Percentiles rank a stretch among this genome's conserved stretches.
Evolutionary conservation across 106 monocot genomes (phyloP).

Genomic region (Dendrobium officinale): DNA sequence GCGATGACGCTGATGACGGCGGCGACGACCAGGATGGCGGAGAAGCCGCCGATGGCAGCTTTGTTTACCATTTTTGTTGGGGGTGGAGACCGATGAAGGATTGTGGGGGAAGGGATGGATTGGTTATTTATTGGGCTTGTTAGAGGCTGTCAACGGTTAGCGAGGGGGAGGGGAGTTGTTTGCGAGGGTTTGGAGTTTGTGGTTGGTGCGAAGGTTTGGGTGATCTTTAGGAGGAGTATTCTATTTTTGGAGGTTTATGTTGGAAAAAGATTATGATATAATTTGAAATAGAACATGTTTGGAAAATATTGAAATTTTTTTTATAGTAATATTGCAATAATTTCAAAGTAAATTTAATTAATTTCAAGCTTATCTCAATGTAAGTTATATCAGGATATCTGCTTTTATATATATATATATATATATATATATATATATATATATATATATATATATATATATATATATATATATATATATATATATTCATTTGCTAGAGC

Average conservation of each 20-base stretch:
- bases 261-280: neutral
- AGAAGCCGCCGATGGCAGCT: conserved; percentile 20
- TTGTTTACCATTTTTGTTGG: conserved; percentile 33
- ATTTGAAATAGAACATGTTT: too few species aligned
- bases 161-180: neutral
- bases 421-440: too few species aligned
- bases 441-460: too few species aligned
- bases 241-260: neutral
- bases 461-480: too few species aligned
- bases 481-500: too few species aligned
- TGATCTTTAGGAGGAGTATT: neutral
- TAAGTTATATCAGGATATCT: too few species aligned
- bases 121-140: neutral
- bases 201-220: neutral
- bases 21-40: conserved; percentile 17
- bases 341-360: too few species aligned
- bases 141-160: neutral
- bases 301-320: too few species aligned
- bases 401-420: too few species aligned
- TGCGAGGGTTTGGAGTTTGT: neutral
- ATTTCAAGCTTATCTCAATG: too few species aligned
- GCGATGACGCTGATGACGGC: conserved; percentile 36
- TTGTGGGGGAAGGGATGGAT: neutral
- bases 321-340: too few species aligned
- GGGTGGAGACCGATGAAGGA: neutral